Percentiles rank a stretch among this genome's conserved stretches.
These are phyloP conservation scores for Claviceps pusilla DNA, from an alignment of 2,329 filamentous ascomycete genomes.

Conservation along the genomic window DNA sequence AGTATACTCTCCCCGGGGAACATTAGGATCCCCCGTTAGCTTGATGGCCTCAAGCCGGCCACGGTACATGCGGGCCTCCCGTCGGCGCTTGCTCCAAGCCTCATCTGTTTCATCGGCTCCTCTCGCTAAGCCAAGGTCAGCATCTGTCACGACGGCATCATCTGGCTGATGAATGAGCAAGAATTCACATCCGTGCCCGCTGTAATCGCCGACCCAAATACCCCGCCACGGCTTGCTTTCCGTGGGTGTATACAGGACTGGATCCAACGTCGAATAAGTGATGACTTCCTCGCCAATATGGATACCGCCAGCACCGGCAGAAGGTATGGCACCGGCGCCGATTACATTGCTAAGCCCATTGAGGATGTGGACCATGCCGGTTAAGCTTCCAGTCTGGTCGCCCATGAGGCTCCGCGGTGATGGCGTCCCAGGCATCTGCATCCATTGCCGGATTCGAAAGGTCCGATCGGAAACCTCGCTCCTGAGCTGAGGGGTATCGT, in stretches of 20 bases:
- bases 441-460: conserved; percentile 65
- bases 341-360: background rate
- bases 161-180: conserved; percentile 63
- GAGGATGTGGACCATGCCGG: conserved; percentile 10
- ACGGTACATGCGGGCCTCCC: conserved; percentile 36
- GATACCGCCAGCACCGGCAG: conserved; percentile 20
- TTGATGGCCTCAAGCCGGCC: conserved; percentile 74
- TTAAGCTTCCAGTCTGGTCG: conserved; percentile 11
- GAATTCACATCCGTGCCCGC: conserved; percentile 78
- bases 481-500: conserved; percentile 30
- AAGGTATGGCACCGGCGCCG: conserved; percentile 1
- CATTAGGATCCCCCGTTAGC: conserved; percentile 78
- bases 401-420: conserved; percentile 16
- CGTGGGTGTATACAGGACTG: conserved; percentile 66
- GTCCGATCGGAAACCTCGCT: conserved; percentile 50
- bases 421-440: conserved; percentile 40
- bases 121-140: conserved; percentile 26
- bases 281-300: conserved; percentile 40
- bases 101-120: conserved; percentile 27
- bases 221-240: conserved; percentile 68
- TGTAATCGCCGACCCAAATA: conserved; percentile 87
- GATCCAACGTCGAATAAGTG: conserved; percentile 58
- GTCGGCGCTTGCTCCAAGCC: conserved; percentile 30
- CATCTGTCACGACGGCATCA: conserved; percentile 24
- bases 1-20: conserved; percentile 72